Percentiles rank a stretch among this genome's conserved stretches.
Conservation (phyloP, 768 basidiomycete species). For the Cyathus striatus region DNA sequence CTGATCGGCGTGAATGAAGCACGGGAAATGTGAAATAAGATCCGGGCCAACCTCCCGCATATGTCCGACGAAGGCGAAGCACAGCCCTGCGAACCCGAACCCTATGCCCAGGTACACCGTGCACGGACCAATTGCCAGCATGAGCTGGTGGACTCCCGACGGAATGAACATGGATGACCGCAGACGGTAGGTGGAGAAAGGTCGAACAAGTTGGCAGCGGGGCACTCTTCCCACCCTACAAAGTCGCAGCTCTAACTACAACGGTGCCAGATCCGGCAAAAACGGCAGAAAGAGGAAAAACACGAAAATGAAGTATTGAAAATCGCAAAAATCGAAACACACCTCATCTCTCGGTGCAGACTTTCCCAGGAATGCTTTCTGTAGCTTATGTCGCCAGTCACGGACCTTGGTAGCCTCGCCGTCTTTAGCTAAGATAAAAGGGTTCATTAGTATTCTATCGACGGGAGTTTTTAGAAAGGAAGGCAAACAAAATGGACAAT, state of each 20-base stretch:
- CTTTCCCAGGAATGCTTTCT: conserved; percentile 79
- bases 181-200: too few relatives aligned
- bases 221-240: conserved; percentile 88
- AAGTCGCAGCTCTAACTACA: conserved; percentile 73
- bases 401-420: conserved; percentile 68
- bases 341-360: conserved; percentile 62
- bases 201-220: conserved; percentile 54
- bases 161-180: too few relatives aligned
- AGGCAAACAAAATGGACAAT: conserved; percentile 4
- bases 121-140: too few relatives aligned
- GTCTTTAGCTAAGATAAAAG: conserved; percentile 59
- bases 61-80: too few relatives aligned
- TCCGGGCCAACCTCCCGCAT: too few relatives aligned
- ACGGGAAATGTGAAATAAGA: too few relatives aligned
- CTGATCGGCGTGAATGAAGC: too few relatives aligned
- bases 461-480: too few relatives aligned
- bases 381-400: conserved; percentile 89
- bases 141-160: too few relatives aligned
- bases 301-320: conserved; percentile 47
- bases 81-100: too few relatives aligned
- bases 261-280: conserved; percentile 2
- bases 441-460: conserved; percentile 12
- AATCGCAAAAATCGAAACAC: conserved; percentile 17
- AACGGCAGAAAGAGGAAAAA: neutral
- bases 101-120: too few relatives aligned